Conservation (phyloP, 1,139 yeast species). For the Yamadazyma friedrichii region DNA sequence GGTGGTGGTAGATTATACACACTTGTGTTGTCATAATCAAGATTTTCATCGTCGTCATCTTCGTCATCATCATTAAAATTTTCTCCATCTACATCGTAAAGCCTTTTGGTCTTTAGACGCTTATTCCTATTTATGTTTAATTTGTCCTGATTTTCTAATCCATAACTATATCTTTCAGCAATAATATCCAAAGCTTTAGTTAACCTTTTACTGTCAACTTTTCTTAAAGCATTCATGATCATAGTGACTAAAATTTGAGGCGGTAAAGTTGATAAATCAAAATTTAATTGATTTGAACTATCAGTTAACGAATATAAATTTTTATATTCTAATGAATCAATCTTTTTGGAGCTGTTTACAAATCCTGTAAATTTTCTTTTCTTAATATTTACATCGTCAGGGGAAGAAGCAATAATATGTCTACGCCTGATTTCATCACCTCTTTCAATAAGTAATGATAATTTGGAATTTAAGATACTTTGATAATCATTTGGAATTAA, state of each 20-base stretch:
- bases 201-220: slow-evolving; percentile 52
- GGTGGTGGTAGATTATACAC: slow-evolving; percentile 63
- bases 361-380: slow-evolving; percentile 44
- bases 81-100: slow-evolving; percentile 7
- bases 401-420: slow-evolving; percentile 28
- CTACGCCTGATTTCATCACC: slow-evolving; percentile 45
- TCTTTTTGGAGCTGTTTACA: slow-evolving; percentile 27
- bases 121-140: slow-evolving; percentile 10
- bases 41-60: slow-evolving; percentile 35
- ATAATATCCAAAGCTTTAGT: slow-evolving; percentile 70
- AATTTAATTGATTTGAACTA: slow-evolving; percentile 55
- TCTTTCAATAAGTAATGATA: slow-evolving; percentile 29
- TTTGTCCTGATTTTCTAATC: slow-evolving; percentile 16
- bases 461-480: slow-evolving; percentile 27
- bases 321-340: slow-evolving; percentile 35
- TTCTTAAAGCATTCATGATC: slow-evolving; percentile 62
- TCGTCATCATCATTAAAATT: slow-evolving; percentile 31
- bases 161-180: slow-evolving; percentile 53
- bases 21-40: slow-evolving; percentile 38
- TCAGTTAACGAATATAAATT: slow-evolving; percentile 62
- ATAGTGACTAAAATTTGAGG: slow-evolving; percentile 61
- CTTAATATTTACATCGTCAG: slow-evolving; percentile 30
- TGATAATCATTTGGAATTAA: slow-evolving; percentile 34
- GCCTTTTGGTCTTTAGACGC: slow-evolving; percentile 7
- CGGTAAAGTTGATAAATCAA: slow-evolving; percentile 71